Evolutionary conservation across 352 stramenopile species (phyloP).

Genomic region (Globisporangium parvum): DNA sequence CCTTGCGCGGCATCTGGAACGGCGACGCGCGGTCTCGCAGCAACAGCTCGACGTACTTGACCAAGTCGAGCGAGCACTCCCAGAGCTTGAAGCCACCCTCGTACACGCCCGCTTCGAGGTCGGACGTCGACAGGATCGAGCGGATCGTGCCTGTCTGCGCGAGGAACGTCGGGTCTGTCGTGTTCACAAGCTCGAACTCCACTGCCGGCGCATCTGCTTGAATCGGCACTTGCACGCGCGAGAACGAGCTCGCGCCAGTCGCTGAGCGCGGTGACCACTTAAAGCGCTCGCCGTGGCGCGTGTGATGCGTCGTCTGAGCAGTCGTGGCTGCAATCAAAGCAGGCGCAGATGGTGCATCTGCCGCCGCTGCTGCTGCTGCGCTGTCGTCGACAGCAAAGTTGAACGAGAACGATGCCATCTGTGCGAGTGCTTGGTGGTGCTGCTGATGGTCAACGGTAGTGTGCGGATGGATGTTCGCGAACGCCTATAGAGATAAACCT

Average conservation of each 20-base stretch:
- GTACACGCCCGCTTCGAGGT: slow-evolving; percentile 75
- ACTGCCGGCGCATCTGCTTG: slow-evolving; percentile 9
- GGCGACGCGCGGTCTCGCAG: slow-evolving; percentile 11
- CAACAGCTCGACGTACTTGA: slow-evolving; percentile 37
- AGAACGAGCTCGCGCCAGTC: slow-evolving; percentile 14
- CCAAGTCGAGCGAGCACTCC: slow-evolving; percentile 76
- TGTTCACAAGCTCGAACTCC: slow-evolving; percentile 62
- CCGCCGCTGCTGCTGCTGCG: not conserved
- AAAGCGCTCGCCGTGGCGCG: slow-evolving; percentile 51
- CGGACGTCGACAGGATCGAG: slow-evolving; percentile 63
- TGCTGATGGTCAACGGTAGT: too few species aligned
- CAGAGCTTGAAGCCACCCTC: slow-evolving; percentile 86
- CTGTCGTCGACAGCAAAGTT: slow-evolving; percentile 48
- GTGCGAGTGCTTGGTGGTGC: not conserved
- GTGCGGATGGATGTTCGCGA: too few species aligned
- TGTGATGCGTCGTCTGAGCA: slow-evolving; percentile 14
- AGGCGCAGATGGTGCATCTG: not conserved
- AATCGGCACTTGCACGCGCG: slow-evolving; percentile 24
- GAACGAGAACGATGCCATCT: slow-evolving; percentile 50
- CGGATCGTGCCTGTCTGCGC: slow-evolving; percentile 50
- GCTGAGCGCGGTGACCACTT: slow-evolving; percentile 16
- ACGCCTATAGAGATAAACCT: too few species aligned
- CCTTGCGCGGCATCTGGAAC: slow-evolving; percentile 22
- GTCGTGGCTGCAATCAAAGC: not conserved
- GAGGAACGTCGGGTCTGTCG: slow-evolving; percentile 40